Percentiles rank a stretch among this genome's conserved stretches.
These are phyloP conservation scores for Clavariopsis aquatica DNA, from an alignment of 495 filamentous ascomycete genomes.

Conservation along the genomic window DNA sequence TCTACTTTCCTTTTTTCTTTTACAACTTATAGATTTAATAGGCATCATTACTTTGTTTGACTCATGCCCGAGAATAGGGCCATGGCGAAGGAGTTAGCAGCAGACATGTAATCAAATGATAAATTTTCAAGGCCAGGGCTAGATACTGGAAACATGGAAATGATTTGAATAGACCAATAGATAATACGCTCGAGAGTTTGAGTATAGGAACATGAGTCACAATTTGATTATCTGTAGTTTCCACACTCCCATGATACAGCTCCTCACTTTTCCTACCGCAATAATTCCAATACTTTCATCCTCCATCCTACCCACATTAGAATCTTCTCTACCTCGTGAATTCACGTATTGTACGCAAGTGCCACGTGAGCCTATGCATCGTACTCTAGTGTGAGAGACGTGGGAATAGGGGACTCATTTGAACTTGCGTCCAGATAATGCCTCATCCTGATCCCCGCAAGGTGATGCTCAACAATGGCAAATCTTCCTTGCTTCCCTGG, in stretches of 20 bases:
- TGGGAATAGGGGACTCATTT: slow-evolving; percentile 47
- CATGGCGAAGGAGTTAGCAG: slow-evolving; percentile 49
- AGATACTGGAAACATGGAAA: slow-evolving; percentile 45
- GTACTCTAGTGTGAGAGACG: slow-evolving; percentile 46
- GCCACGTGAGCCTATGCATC: slow-evolving; percentile 39
- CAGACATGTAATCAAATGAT: slow-evolving; percentile 57
- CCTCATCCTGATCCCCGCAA: slow-evolving; percentile 45
- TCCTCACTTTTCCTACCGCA: too few species aligned
- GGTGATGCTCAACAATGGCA: slow-evolving; percentile 39
- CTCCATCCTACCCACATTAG: too few species aligned
- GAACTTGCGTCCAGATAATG: slow-evolving; percentile 47
- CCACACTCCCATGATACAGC: too few species aligned
- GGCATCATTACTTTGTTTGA: slow-evolving; percentile 61
- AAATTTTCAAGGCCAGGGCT: slow-evolving; percentile 61
- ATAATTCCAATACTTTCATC: too few species aligned
- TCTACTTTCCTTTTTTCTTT: slow-evolving; percentile 61
- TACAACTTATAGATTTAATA: slow-evolving; percentile 61
- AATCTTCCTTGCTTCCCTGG: slow-evolving; percentile 39
- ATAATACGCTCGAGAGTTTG: too few species aligned
- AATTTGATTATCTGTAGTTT: background rate
- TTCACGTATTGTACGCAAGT: too few species aligned
- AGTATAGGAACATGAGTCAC: too few species aligned
- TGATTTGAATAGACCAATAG: background rate
- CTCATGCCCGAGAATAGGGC: slow-evolving; percentile 48
- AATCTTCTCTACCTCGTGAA: too few species aligned